Evolutionary conservation across 169 alveolate species (phyloP).

Genomic region (Amoebophrya sp.): DNA sequence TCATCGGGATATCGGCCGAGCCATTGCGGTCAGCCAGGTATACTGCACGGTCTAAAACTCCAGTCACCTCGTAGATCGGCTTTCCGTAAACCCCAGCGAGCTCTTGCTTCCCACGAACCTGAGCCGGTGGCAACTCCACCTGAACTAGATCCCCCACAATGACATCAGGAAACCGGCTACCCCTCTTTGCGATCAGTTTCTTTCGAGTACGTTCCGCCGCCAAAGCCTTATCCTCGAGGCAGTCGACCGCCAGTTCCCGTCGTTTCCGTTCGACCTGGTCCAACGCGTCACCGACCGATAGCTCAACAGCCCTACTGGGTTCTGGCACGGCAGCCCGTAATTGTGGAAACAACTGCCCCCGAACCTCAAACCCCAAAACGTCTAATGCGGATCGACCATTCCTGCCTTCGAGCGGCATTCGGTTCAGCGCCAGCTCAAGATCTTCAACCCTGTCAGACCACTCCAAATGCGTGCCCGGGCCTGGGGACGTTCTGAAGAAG

Average conservation of each 20-base stretch:
- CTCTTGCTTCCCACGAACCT: not conserved
- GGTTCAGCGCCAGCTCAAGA: not conserved
- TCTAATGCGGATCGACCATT: not conserved
- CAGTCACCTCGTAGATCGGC: not conserved
- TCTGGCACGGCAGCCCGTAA: not conserved
- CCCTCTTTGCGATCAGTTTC: not conserved
- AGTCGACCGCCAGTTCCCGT: not conserved
- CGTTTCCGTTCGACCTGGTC: not conserved
- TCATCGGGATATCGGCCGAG: not conserved
- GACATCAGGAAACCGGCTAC: not conserved
- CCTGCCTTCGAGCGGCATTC: not conserved
- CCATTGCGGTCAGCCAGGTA: not conserved
- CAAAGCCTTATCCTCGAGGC: not conserved
- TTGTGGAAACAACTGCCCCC: not conserved
- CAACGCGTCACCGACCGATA: not conserved
- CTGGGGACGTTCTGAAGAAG: not conserved
- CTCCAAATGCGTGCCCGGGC: not conserved
- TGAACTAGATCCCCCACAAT: not conserved
- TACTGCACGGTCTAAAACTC: not conserved
- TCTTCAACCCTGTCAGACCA: not conserved
- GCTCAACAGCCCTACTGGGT: not conserved
- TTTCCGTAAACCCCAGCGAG: not conserved
- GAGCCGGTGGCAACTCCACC: not conserved
- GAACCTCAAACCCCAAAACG: not conserved
- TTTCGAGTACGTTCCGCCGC: not conserved